A percentile compares a stretch with the other conserved stretches of the same genome.
Conservation (phyloP, 129 eudicot species). For the Chrysanthemum lavandulifolium region DNA sequence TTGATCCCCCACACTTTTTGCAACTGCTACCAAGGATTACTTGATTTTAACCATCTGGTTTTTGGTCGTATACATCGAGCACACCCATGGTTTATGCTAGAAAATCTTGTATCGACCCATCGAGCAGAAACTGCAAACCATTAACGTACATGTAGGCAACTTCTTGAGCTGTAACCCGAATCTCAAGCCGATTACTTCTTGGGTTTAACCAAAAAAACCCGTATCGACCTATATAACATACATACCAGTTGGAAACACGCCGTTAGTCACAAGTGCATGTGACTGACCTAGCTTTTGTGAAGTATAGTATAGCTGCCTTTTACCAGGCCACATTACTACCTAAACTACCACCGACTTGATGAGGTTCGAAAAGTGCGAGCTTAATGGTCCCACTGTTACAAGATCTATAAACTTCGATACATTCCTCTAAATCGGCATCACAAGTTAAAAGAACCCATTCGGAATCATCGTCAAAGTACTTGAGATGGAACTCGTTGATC, state of each 20-base stretch:
- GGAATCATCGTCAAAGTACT: conserved; percentile 88
- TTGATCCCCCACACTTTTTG: conserved; percentile 10
- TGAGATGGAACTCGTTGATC: conserved; percentile 52
- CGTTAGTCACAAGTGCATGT: background rate
- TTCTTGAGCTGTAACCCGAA: background rate
- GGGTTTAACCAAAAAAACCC: conserved; percentile 14
- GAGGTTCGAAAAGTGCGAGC: conserved; percentile 52
- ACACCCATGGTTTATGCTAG: conserved; percentile 13
- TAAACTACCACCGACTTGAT: conserved; percentile 54
- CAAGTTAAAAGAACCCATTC: conserved; percentile 94
- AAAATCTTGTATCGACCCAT: conserved; percentile 4
- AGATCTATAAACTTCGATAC: conserved; percentile 60
- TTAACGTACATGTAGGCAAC: conserved; percentile 19
- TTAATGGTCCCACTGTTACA: conserved; percentile 51
- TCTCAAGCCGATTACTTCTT: background rate
- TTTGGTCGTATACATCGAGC: background rate
- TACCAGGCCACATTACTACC: conserved; percentile 48
- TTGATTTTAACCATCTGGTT: conserved; percentile 14
- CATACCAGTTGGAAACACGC: background rate
- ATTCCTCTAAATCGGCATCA: conserved; percentile 85
- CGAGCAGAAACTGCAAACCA: conserved; percentile 17
- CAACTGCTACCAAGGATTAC: conserved; percentile 7
- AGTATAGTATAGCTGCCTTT: background rate
- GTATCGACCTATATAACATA: conserved; percentile 12
- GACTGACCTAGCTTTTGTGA: background rate